phyloP scores from a whole-genome alignment of 2,329 filamentous ascomycete species.

The Colletotrichum lindemuthianum region DNA sequence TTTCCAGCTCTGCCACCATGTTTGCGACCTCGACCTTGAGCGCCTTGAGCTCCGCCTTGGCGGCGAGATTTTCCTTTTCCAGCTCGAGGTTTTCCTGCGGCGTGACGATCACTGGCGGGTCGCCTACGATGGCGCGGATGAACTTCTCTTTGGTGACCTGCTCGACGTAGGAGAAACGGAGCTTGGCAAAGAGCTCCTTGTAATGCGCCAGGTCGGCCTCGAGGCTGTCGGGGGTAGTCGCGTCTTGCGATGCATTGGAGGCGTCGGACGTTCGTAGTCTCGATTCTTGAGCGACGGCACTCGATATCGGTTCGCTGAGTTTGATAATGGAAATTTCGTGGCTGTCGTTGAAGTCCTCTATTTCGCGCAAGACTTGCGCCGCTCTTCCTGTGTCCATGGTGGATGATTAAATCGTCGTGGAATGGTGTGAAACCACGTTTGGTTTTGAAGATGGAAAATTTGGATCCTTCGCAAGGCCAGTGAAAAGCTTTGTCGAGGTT shows the following conservation, averaged over 20 bases:
- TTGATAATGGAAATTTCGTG: conserved; percentile 78
- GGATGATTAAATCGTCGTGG: not conserved
- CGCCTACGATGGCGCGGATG: conserved; percentile 89
- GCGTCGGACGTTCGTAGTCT: conserved; percentile 75
- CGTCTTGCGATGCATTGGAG: conserved; percentile 71
- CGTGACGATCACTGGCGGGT: conserved; percentile 86
- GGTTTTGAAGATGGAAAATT: too few relatives aligned
- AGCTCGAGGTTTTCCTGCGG: conserved; percentile 83
- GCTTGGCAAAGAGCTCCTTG: conserved; percentile 93
- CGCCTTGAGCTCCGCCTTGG: conserved; percentile 80
- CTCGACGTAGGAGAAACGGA: conserved; percentile 97
- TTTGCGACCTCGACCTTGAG: conserved; percentile 82
- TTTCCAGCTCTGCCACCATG: conserved; percentile 78
- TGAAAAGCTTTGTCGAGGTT: too few relatives aligned
- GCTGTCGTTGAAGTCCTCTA: conserved; percentile 64
- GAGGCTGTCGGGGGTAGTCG: conserved; percentile 78
- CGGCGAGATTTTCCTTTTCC: conserved; percentile 72
- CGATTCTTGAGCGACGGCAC: conserved; percentile 52
- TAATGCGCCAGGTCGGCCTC: conserved; percentile 90
- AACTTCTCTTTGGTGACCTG: conserved; percentile 99
- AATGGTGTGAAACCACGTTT: too few relatives aligned
- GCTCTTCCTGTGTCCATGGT: conserved; percentile 47
- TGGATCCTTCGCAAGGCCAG: too few relatives aligned
- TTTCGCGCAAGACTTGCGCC: conserved; percentile 55
- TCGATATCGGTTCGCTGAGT: conserved; percentile 78